Percentiles rank a stretch among this genome's conserved stretches.
Conservation (phyloP, 164 flowering plant genomes). For the Vitis riparia region DNA sequence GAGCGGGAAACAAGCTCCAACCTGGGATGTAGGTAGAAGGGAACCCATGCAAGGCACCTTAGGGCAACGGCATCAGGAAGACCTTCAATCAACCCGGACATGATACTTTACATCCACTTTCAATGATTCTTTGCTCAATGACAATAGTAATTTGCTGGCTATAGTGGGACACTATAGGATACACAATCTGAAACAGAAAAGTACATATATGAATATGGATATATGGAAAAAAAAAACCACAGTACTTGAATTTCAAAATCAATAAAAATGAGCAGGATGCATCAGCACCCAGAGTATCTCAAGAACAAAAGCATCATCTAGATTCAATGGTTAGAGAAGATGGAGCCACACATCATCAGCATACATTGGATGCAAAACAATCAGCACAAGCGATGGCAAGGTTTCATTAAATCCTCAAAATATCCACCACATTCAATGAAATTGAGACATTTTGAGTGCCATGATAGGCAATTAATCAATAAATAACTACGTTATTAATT, state of each 20-base stretch:
- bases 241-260: no score
- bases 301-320: no score
- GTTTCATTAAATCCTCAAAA: no score
- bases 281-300: background rate
- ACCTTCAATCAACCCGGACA: conserved; percentile 92
- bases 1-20: conserved; percentile 84
- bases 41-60: conserved; percentile 88
- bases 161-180: background rate
- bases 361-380: no score
- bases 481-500: no score
- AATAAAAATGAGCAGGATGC: background rate
- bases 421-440: no score
- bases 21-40: conserved; percentile 64
- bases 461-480: no score
- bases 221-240: background rate
- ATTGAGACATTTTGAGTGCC: no score
- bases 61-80: conserved; percentile 95
- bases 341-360: no score
- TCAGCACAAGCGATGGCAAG: no score
- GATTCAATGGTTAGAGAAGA: no score
- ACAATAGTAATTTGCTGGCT: background rate
- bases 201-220: no score
- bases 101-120: conserved; percentile 23
- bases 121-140: background rate
- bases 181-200: conserved; percentile 7